A percentile compares a stretch with the other conserved stretches of the same genome.
phyloP scores from a whole-genome alignment of 2,329 filamentous ascomycete genomes.

The Xylariaceae sp. region DNA sequence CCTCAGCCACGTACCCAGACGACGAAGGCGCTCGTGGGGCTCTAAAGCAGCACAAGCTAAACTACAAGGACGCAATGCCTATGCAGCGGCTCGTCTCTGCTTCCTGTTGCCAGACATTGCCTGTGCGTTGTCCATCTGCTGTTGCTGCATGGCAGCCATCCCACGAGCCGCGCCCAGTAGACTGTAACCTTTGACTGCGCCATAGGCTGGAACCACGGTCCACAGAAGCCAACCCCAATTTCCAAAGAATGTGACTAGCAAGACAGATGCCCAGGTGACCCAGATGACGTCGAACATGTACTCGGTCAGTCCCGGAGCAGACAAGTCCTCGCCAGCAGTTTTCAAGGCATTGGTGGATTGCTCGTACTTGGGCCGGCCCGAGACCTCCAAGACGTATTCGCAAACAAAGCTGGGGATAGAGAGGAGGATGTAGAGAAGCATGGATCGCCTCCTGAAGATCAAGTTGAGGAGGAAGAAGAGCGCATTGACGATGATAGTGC shows the following conservation, averaged over 20 bases:
- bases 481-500: slow-evolving; percentile 62
- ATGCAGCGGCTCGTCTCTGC: slow-evolving; percentile 48
- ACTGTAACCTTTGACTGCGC: slow-evolving; percentile 44
- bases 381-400: slow-evolving; percentile 77
- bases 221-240: slow-evolving; percentile 63
- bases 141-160: slow-evolving; percentile 40
- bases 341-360: slow-evolving; percentile 58
- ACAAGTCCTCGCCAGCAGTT: slow-evolving; percentile 78
- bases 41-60: too few species aligned
- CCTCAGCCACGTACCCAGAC: too few species aligned
- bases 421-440: slow-evolving; percentile 63
- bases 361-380: slow-evolving; percentile 71
- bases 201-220: slow-evolving; percentile 48
- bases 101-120: slow-evolving; percentile 40
- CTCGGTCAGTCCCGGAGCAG: slow-evolving; percentile 81
- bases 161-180: slow-evolving; percentile 47
- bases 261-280: slow-evolving; percentile 77
- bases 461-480: slow-evolving; percentile 69
- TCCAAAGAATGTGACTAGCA: slow-evolving; percentile 68
- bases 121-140: slow-evolving; percentile 20
- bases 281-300: slow-evolving; percentile 98
- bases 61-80: too few species aligned
- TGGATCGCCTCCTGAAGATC: slow-evolving; percentile 55
- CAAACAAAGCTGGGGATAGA: slow-evolving; percentile 69
- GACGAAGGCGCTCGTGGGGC: too few species aligned